phyloP scores from a whole-genome alignment of 495 filamentous ascomycete genomes.

The Hypoxylon intermedium region DNA sequence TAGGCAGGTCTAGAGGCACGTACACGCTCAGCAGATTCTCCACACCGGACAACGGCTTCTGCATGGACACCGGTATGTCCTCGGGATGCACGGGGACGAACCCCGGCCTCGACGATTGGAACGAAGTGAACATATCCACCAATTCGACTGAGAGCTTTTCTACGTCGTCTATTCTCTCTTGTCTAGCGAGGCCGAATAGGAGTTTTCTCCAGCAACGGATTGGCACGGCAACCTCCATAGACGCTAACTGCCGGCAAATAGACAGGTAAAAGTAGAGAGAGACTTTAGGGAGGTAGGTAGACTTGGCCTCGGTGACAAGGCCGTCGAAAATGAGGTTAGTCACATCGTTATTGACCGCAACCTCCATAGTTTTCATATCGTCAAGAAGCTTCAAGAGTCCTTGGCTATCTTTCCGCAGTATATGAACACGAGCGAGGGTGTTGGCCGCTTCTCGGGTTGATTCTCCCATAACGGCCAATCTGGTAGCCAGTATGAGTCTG shows the following conservation, averaged over 20 bases:
- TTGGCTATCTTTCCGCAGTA: conserved; percentile 26
- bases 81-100: conserved; percentile 40
- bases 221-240: conserved; percentile 42
- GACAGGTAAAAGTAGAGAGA: conserved; percentile 37
- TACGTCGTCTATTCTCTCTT: conserved; percentile 40
- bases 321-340: conserved; percentile 31
- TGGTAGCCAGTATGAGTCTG: conserved; percentile 41
- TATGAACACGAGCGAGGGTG: conserved; percentile 25
- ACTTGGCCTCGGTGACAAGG: conserved; percentile 31
- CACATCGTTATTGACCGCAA: conserved; percentile 26
- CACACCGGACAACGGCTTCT: conserved; percentile 22
- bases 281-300: conserved; percentile 13
- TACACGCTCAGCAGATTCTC: conserved; percentile 39
- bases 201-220: conserved; percentile 36
- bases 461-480: conserved; percentile 28
- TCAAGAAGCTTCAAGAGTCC: conserved; percentile 39
- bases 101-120: conserved; percentile 22
- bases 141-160: conserved; percentile 39
- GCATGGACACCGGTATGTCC: conserved; percentile 43
- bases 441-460: conserved; percentile 34
- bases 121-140: conserved; percentile 32
- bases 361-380: conserved; percentile 41
- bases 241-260: conserved; percentile 36
- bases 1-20: conserved; percentile 38
- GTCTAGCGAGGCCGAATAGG: conserved; percentile 42